phyloP scores from a whole-genome alignment of 495 filamentous ascomycete genomes.

The Penicillium taxi region DNA sequence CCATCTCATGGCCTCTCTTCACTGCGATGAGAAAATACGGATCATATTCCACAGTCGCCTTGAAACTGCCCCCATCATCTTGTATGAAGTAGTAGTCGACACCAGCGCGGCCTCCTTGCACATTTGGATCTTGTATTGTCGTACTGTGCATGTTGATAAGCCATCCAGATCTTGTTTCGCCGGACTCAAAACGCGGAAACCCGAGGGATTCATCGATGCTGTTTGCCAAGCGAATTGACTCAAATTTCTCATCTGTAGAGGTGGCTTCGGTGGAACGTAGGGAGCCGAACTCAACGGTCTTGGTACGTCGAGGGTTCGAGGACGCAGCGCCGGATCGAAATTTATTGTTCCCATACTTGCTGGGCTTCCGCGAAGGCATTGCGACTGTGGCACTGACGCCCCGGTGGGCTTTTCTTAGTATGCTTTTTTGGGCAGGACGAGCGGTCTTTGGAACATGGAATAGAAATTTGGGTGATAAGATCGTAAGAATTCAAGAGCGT shows the following conservation, averaged over 20 bases:
- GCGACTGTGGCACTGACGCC: constrained; percentile 27
- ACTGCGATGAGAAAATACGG: constrained; percentile 93
- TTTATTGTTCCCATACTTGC: constrained; percentile 49
- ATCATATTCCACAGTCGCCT: constrained; percentile 91
- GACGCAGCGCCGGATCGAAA: constrained; percentile 43
- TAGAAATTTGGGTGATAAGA: not conserved
- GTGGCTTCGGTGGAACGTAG: constrained; percentile 73
- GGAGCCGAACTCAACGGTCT: constrained; percentile 69
- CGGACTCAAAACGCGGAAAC: constrained; percentile 86
- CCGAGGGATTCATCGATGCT: constrained; percentile 91
- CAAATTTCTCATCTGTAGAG: constrained; percentile 75
- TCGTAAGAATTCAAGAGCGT: constrained; percentile 2
- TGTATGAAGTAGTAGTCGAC: constrained; percentile 98
- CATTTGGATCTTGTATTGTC: constrained; percentile 72
- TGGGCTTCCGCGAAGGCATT: constrained; percentile 52
- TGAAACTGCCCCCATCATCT: constrained; percentile 88
- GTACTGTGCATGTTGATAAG: constrained; percentile 92
- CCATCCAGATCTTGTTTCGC: constrained; percentile 82
- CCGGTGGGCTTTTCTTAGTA: constrained; percentile 18
- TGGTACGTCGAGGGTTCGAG: constrained; percentile 49
- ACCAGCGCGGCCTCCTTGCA: constrained; percentile 73
- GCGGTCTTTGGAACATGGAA: constrained; percentile 22
- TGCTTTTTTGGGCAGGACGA: constrained; percentile 6
- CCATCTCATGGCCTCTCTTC: constrained; percentile 76
- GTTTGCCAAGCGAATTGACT: constrained; percentile 75